Evolutionary conservation across 1,284 basidiomycete species (phyloP), one percentile per base, ranked within the genome.

Genomic region (Microbotryum saponariae): DNA sequence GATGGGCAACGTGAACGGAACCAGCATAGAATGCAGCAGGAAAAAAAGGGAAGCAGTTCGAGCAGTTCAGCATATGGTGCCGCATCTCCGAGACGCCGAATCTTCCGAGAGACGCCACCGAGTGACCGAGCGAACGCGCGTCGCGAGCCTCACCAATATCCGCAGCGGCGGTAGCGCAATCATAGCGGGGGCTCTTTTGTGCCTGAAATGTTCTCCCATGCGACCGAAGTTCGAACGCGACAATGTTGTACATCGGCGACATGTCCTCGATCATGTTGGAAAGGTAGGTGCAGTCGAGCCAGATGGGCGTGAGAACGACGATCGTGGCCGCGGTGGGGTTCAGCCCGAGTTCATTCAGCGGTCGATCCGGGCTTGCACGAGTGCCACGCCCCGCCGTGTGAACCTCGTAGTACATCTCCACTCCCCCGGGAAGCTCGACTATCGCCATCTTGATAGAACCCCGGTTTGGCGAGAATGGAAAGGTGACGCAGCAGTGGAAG

Each of bases 351-450:
- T 37, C 33, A 42, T 18, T 18, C 12, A 12, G 14, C 37, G 37
- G 16, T 27, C 37, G 37, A 10, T 25, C 27, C n/a, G 37, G 18
- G 37, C 37, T 42, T 14, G 14, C 16, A 6, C 37, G 16, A 12
- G 14, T 9, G 31, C 9, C 37, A 42, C 14, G 14, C 16, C 16
- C 37, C 37, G 44, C 14, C 27, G 56, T 45, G 50, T 56, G 57
- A 6, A 58, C 10, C 47, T 65, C 64, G 52, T 62, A 65, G 45
- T 49, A 65, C 31, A 65, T 45, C 25, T 49, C 46, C 21, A 63
- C 55, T 9, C 31, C 33, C 12, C 50, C 56, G 2, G 61, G 56
- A 4, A 65, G 52, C 3, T 57, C 6, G 29, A 62, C 42, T 55
- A 62, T 48, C 18, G 63, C 60, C 63, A 65, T 65, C 9, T 27